Evolutionary conservation across 78 protist genomes (phyloP), one percentile per base, ranked within the genome.

Genomic region (Cavenderia fasciculata): DNA sequence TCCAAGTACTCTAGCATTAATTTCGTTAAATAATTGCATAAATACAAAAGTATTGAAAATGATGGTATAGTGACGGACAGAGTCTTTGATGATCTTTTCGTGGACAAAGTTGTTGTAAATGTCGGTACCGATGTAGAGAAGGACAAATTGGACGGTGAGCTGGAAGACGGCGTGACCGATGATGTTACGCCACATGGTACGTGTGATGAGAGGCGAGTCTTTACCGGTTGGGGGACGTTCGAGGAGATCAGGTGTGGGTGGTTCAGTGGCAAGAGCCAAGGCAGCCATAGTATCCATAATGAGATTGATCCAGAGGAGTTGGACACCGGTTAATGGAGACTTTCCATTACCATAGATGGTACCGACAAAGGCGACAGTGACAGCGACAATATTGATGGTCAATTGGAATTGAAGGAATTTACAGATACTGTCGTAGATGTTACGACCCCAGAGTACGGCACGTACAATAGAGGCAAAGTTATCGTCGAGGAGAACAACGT

Each of bases 271-370:
- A 6, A 99, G 95, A 23, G 99, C 99, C 4, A 99, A 95, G 6
- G 99, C 99, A 31, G 99, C 99, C 36, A 99, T 25, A 23, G 99
- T 95, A 92, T 99, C 99, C 99, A 99, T 99, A 93, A 99, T 98
- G 33, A 99, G 92, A 87, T 99, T 99, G 72, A 98, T 97, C 99
- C 99, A 98, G n/a, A 98, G 96, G 63, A 98, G 59, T 90, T 98
- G 99, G 4, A 97, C 93, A 34, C 98, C 94, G n/a, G 88, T 92
- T 27, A 97, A 94, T 19, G 98, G 98, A 25, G 95, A 65, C 27
- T 62, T 46, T n/a, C 78, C 59, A n/a, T 61, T 19, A 18, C 72
- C 54, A 21, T 88, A 44, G 25, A 54, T n/a, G 16, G 98, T 93
- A 51, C 97, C 97, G 46, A 96, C 52, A 71, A 97, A 75, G 11